phyloP scores from a whole-genome alignment of 75 land plant genomes.

The Selaginella moellendorffii region DNA sequence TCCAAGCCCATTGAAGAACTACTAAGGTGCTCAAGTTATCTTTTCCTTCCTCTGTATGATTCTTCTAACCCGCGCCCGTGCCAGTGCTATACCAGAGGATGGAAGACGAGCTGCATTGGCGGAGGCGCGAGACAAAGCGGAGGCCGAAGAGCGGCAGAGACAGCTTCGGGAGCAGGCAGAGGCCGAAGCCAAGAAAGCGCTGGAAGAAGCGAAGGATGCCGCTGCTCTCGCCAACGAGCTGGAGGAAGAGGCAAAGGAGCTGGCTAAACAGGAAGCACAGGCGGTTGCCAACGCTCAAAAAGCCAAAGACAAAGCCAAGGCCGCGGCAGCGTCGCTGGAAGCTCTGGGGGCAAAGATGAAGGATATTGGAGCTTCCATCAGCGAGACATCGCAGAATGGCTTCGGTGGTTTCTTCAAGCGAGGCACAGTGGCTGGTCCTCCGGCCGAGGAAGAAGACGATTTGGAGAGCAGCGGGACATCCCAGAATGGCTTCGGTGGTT shows the following conservation, averaged over 20 bases:
- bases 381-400: no score
- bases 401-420: no score
- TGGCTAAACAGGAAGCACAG: conserved; percentile 35
- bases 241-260: conserved; percentile 51
- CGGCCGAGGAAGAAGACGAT: no score
- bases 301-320: conserved; percentile 42
- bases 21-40: conserved; percentile 36
- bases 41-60: no score
- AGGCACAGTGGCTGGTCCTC: no score
- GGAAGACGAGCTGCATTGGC: conserved; percentile 60
- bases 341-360: no score
- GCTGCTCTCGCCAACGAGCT: conserved; percentile 46
- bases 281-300: conserved; percentile 40
- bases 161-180: conserved; percentile 10
- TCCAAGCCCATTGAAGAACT: conserved; percentile 42
- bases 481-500: no score
- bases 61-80: neutral
- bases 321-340: no score
- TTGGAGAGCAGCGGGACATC: no score
- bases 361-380: no score
- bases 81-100: conserved; percentile 76
- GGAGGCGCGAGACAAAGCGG: conserved; percentile 54
- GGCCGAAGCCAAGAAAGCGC: conserved; percentile 52
- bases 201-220: conserved; percentile 49
- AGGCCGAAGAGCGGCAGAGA: conserved; percentile 29